These are phyloP conservation scores for Dryadomyces quercivorus DNA, from an alignment of 2,329 filamentous ascomycete genomes.

Conservation along the genomic window DNA sequence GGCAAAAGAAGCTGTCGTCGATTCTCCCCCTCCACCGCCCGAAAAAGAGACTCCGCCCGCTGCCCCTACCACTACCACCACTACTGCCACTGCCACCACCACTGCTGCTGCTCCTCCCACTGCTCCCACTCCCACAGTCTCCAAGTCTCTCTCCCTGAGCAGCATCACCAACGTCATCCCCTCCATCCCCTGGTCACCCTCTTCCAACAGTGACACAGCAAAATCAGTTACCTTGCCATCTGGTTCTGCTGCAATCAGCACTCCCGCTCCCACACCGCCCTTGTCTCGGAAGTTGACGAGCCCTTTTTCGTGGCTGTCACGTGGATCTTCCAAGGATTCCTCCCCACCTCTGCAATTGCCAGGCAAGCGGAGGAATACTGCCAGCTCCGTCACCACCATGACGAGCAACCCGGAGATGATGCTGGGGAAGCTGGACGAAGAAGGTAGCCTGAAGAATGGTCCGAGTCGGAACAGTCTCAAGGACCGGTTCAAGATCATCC, in stretches of 20 bases:
- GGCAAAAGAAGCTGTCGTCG: conserved; percentile 8
- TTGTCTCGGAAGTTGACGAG: conserved; percentile 62
- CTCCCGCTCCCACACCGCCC: conserved; percentile 23
- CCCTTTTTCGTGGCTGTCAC: conserved; percentile 76
- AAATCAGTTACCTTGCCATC: conserved; percentile 27
- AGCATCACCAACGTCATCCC: conserved; percentile 63
- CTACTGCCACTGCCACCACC: background rate
- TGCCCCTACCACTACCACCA: background rate
- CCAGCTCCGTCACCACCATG: conserved; percentile 66
- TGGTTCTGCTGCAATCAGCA: conserved; percentile 6
- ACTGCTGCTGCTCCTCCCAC: background rate
- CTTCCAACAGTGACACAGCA: conserved; percentile 29
- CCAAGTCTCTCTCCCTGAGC: conserved; percentile 50
- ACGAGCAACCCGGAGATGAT: conserved; percentile 73
- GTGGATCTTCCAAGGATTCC: conserved; percentile 49
- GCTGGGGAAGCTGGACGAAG: conserved; percentile 65
- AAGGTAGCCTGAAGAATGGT: conserved; percentile 27
- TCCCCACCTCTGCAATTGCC: conserved; percentile 14
- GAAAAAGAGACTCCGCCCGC: conserved; percentile 1
- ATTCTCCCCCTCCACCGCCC: background rate
- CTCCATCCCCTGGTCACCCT: conserved; percentile 58
- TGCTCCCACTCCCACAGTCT: conserved; percentile 10
- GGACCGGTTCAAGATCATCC: conserved; percentile 67
- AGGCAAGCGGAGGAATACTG: conserved; percentile 54
- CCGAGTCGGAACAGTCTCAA: conserved; percentile 53